Evolutionary conservation across 495 filamentous ascomycete species (phyloP), one percentile per base, ranked within the genome.

Genomic region (Rhypophila decipiens): DNA sequence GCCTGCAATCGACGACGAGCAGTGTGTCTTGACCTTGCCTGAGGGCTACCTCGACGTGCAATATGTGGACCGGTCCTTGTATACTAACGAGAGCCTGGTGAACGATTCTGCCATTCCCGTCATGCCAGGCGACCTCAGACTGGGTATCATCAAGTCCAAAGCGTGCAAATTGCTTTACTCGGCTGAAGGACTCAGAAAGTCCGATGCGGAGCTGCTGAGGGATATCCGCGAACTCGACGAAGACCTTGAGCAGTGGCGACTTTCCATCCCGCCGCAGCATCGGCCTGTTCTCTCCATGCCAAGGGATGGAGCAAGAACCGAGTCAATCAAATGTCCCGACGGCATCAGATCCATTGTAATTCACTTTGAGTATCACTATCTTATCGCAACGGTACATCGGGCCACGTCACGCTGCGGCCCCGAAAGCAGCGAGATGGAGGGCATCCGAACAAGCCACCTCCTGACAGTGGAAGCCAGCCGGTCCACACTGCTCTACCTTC

Each of bases 161-260:
- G 65, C 71, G 1, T 71, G 69, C 57, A 69, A 55, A 17, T 55
- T 69, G 0, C 57, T 79, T 0, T 79, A 77, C 44, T 77, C 74
- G 0, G 64, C 72, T 33, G 58, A 57, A 13, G 63, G 69, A 0
- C 51, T 72, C 4, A 62, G 70, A 21, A 79, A 78, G 49, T 68
- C 72, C 0, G 73, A 78, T 38, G 73, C 74, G 4, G 75, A 79
- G 46, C 57, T 79, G 3, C 52, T 79, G 5, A 68, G 70, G 13
- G 68, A 72, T 17, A 78, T 79, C 37, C 68, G 75, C 3, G 71
- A 75, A 50, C 58, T 79, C 2, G 75, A 79, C 50, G 72, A 75
- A 23, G 66, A 73, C 33, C 57, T 79, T 3, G 75, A 79, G 37
- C 49, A 59, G 22, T 79, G 75, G 75, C 62, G 74, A 2, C 29